These are phyloP conservation scores for Trichomonas vaginalis DNA, from an alignment of 208 protist genomes.

Conservation along the genomic window DNA sequence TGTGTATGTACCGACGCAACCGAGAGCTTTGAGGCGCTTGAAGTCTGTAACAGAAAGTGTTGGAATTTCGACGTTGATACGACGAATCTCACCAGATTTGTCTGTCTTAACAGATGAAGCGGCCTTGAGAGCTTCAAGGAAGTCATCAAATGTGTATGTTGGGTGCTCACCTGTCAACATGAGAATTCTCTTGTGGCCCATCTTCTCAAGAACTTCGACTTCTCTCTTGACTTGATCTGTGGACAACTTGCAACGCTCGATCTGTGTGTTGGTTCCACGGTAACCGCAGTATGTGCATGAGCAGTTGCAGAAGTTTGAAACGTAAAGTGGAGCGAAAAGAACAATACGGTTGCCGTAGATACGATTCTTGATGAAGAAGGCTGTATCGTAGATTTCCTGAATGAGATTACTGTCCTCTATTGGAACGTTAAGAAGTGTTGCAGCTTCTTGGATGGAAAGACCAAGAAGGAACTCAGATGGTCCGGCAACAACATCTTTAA, in stretches of 20 bases:
- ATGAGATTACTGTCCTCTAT: constrained; percentile 12
- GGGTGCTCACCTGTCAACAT: constrained; percentile 41
- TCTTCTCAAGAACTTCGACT: constrained; percentile 30
- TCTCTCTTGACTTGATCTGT: constrained; percentile 35
- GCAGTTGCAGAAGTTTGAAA: constrained; percentile 42
- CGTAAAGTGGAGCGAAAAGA: constrained; percentile 43
- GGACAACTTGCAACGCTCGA: constrained; percentile 26
- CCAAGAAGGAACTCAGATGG: constrained; percentile 31
- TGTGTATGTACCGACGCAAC: constrained; percentile 40
- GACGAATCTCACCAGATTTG: constrained; percentile 31
- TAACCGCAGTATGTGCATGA: constrained; percentile 42
- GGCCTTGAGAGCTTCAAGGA: constrained; percentile 30
- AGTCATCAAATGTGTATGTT: constrained; percentile 43
- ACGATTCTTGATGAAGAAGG: constrained; percentile 34
- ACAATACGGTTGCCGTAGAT: constrained; percentile 48
- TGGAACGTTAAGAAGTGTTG: constrained; percentile 32
- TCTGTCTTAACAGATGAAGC: constrained; percentile 25
- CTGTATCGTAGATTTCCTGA: constrained; percentile 30
- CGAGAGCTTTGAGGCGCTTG: constrained; percentile 34
- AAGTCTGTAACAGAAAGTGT: constrained; percentile 38
- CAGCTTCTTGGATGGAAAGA: constrained; percentile 28
- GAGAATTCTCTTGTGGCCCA: constrained; percentile 37
- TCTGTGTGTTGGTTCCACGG: constrained; percentile 32
- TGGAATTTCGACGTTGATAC: constrained; percentile 47
- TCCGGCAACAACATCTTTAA: not conserved